Evolutionary conservation across 2,329 filamentous ascomycete genomes (phyloP), one percentile per base, ranked within the genome.

Genomic region (Pezizomycotina sp.): DNA sequence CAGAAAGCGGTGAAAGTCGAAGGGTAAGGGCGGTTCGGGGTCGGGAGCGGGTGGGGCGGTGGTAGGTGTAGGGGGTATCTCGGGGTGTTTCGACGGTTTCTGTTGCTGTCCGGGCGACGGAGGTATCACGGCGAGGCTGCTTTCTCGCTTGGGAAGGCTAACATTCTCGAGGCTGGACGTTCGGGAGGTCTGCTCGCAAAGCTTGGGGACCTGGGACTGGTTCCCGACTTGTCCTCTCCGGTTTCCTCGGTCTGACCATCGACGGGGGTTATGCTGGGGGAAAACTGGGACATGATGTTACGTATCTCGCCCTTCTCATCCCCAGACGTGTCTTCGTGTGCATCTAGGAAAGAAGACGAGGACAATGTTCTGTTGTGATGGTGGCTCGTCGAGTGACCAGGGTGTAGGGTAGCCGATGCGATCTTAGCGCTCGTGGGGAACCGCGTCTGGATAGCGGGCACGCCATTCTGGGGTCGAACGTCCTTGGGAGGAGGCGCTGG

Each of bases 1-100:
- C 29, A 98, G 63, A 54, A 98, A 98, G 10, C 89, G 73, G 58
- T 98, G 89, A 51, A 98, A 98, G 59, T 98, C 89, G 51, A 98
- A 98, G 0, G 84, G 82, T 18, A 92, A 68, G 28, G 31, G 58
- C 56, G 42, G 53, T 48, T 42, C 58, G 50, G 38, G 52, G 44
- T 46, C 61, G 47, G 52, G 66, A 56, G 55, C 68, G 51, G 58
- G 69, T 49, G 53, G 66, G 53, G 71, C 55, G 57, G 65, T 52
- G 52, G 72, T 20, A 4, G 34, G 38, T 16, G 41, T 34, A 21
- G 28, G 16, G 2, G 42, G 38, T 10, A 38, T 40, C 21, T 32
- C 34, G 22, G 42, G 42, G 18, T 29, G 13, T 29, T 14, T 42
- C 39, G 10, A 46, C 37, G 20, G 35, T 36, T 25, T 34, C 43